Conservation (phyloP, 768 basidiomycete genomes). For the Podaxis sp. region DNA sequence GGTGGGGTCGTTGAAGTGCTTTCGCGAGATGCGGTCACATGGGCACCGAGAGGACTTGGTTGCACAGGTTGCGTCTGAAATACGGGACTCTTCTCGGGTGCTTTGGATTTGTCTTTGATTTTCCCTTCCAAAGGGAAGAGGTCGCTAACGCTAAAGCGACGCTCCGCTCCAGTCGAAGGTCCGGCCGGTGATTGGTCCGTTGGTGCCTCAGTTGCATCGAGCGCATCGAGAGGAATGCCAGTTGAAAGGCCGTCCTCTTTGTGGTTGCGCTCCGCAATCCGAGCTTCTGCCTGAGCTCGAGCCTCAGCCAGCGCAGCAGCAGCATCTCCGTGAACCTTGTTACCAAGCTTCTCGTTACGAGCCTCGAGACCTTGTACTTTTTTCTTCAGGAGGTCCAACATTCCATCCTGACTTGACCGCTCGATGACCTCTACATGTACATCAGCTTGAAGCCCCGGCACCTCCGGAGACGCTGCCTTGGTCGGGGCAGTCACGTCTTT, state of each 20-base stretch:
- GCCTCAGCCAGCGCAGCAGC: conserved; percentile 59
- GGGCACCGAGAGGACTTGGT: conserved; percentile 2
- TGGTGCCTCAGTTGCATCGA: not conserved
- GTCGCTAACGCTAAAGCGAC: conserved; percentile 57
- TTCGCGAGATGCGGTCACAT: conserved; percentile 18
- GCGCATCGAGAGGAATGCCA: not conserved
- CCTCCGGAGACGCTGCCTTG: conserved; percentile 9
- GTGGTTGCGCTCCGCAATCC: conserved; percentile 60
- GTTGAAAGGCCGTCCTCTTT: conserved; percentile 34
- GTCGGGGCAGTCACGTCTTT: conserved; percentile 30
- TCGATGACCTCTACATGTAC: conserved; percentile 10
- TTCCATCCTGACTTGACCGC: conserved; percentile 35
- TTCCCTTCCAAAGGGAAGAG: conserved; percentile 39
- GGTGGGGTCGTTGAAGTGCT: conserved; percentile 55
- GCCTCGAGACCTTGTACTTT: conserved; percentile 66
- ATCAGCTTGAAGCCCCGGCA: not conserved
- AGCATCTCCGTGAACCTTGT: conserved; percentile 52
- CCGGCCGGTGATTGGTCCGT: not conserved
- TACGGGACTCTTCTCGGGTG: conserved; percentile 22
- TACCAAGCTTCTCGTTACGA: conserved; percentile 50
- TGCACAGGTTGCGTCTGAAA: conserved; percentile 15
- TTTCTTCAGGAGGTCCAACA: conserved; percentile 65
- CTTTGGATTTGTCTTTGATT: conserved; percentile 29
- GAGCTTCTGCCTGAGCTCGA: conserved; percentile 62
- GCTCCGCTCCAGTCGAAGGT: conserved; percentile 16